Base-by-base conservation (phyloP, 805 yeast species). In the Ogataea ganodermae region DNA sequence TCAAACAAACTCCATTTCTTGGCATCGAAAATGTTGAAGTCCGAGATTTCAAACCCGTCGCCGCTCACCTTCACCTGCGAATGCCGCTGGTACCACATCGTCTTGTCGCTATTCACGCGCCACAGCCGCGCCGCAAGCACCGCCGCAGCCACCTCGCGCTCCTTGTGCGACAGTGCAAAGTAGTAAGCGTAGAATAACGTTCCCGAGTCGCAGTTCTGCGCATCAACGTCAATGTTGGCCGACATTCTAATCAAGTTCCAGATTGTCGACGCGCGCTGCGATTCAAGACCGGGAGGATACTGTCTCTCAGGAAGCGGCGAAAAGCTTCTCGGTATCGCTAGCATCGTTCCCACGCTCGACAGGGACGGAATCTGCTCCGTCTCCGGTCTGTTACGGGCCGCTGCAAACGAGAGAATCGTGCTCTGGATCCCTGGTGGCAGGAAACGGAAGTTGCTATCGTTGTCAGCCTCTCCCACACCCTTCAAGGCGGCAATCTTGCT, bases 111-210 rank as follows among this genome's bases (percentile, higher is more conserved):
- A 31, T 52, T 47, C 39, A 68, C 62, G 45, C 61, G 65, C 78
- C 78, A 74, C 42, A 67, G 66, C 28, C 73, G 62, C 37, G 69
- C 59, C 14, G 53, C 50, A 20, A 75, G 53, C 3, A 71, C 50
- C 5, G 60, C 42, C 7, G 62, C 55, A 4, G 76, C 71, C 30
- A 72, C 62, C 14, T 62, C 60, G 46, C 73, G 65, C 55, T 75
- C 79, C 42, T 66, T 53, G 10, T 69, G 70, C 4, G 78, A 71
- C 3, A 70, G 59, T 1, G 74, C 71, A 57, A 62, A 75, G 52
- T 75, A 75, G 54, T 64, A 72, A 28, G 74, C 75, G 52, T 69
- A 74, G 49, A 75, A 74, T 40, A 75, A 52, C 13, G 76, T 69
- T 5, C 61, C 62, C n/a, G 63, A 53, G 42, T 65, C 71, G 21